Base-by-base conservation (phyloP, 169 alveolate species). In the Plasmodium fragile region DNA sequence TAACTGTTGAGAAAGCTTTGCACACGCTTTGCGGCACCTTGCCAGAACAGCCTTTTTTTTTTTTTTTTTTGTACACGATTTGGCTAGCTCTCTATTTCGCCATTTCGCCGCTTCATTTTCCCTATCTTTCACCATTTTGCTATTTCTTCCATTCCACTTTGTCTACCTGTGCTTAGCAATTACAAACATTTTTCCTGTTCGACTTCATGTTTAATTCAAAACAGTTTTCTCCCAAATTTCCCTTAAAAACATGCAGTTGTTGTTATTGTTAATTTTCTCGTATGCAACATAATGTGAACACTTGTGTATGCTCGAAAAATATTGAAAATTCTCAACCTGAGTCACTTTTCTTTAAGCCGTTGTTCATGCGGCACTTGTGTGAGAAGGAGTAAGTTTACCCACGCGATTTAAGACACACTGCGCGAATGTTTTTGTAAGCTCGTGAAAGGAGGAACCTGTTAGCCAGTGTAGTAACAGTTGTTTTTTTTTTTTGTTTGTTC, bases 241-340 rank as follows among this genome's bases (percentile, higher is more conserved):
- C 72, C 22, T 16, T 34, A 34, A 82, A 82, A 32, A 25, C 18
- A 65, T 28, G 36, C 41, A 65, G 2, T 65, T 25, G 30, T n/a
- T 8, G 36, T 28, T 65, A 65, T 65, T 65, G 30, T 65, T 65
- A 65, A 65, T 65, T 65, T 65, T 22, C 39, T 65, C 75, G 30
- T 65, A 65, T n/a, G n/a, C 36, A 65, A 13, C 10, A 73, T 30
- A 73, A 25, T 32, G 43, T 34, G 11, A 59, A 69, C 34, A 55
- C 32, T 82, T 82, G 70, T 65, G 72, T 69, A 65, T 82, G 49
- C 45, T 16, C 8, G 36, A 69, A 82, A 65, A 82, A 34, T 30
- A 36, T 18, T 32, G 36, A 34, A 18, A n/a, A 8, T 82, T 82
- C 49, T 34, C 72, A 82, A 30, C 13, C n/a, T 49, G 32, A 36